These are phyloP conservation scores for Hygrophila difformis DNA, from an alignment of 257 asterid species.

Conservation along the genomic window DNA sequence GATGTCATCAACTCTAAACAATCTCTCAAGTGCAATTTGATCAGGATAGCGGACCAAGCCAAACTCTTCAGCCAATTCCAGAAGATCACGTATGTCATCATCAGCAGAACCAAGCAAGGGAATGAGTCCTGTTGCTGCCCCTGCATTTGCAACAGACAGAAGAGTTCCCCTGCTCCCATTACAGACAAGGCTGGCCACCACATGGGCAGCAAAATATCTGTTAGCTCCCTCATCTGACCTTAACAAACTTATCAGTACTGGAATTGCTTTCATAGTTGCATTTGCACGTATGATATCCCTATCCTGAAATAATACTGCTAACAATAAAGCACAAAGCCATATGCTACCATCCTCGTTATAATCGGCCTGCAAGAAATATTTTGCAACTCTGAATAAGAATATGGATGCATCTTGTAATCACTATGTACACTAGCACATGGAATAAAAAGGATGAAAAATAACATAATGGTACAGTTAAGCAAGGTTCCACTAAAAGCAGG, in stretches of 20 bases:
- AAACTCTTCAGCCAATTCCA: constrained; percentile 83
- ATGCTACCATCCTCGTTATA: constrained; percentile 75
- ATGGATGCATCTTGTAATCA: not conserved
- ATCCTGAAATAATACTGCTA: constrained; percentile 78
- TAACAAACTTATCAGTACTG: constrained; percentile 72
- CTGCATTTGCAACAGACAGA: constrained; percentile 94
- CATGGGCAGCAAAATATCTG: constrained; percentile 97
- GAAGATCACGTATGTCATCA: constrained; percentile 65
- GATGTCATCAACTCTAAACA: constrained; percentile 94
- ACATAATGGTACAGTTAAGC: too few relatives aligned
- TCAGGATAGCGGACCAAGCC: constrained; percentile 78
- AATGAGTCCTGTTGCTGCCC: constrained; percentile 91
- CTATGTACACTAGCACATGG: not conserved
- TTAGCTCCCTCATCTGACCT: constrained; percentile 80
- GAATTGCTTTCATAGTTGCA: constrained; percentile 81
- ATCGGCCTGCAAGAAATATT: constrained; percentile 48
- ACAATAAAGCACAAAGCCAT: constrained; percentile 73
- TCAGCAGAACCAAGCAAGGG: constrained; percentile 93
- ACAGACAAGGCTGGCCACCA: constrained; percentile 88
- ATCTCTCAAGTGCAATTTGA: constrained; percentile 87
- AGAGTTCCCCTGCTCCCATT: constrained; percentile 99
- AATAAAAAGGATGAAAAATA: not conserved
- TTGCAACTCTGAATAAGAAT: not conserved
- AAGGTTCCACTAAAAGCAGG: too few relatives aligned
- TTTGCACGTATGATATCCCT: constrained; percentile 80